These are phyloP conservation scores for Fusarium foetens DNA, from an alignment of 2,329 filamentous ascomycete species.

Conservation along the genomic window DNA sequence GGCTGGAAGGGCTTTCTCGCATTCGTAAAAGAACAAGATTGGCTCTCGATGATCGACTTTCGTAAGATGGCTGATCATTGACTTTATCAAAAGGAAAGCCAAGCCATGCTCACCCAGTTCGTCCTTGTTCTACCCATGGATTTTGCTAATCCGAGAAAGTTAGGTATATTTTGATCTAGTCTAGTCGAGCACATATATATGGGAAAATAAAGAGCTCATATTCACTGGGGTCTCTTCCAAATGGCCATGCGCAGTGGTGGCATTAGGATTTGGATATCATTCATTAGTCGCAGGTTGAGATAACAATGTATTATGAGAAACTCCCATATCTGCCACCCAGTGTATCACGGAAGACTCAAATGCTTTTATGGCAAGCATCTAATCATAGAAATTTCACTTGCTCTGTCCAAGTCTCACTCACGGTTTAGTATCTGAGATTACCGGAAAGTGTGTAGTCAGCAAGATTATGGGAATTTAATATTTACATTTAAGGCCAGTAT, in stretches of 20 bases:
- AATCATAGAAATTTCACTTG: not conserved
- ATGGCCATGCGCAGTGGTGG: not conserved
- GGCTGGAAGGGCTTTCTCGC: not conserved
- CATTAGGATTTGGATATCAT: not conserved
- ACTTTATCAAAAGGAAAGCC: not conserved
- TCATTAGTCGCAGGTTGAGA: not conserved
- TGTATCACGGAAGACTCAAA: not conserved
- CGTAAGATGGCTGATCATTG: not conserved
- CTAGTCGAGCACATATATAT: not conserved
- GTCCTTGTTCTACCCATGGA: no score
- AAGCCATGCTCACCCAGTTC: not conserved
- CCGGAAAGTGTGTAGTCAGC: not conserved
- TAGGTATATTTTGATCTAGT: no score
- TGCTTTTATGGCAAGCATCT: not conserved
- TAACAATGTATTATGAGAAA: not conserved
- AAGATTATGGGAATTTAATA: not conserved
- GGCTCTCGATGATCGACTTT: not conserved
- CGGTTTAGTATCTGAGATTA: not conserved
- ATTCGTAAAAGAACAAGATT: not conserved
- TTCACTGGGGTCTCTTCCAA: not conserved
- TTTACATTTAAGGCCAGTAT: not conserved
- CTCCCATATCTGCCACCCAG: not conserved
- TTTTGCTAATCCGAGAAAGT: not conserved
- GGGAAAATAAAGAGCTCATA: not conserved
- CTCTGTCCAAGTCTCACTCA: not conserved